Percentiles rank a stretch among this genome's conserved stretches.
Conservation (phyloP, 169 alveolate genomes). For the Plasmodium fragile region DNA sequence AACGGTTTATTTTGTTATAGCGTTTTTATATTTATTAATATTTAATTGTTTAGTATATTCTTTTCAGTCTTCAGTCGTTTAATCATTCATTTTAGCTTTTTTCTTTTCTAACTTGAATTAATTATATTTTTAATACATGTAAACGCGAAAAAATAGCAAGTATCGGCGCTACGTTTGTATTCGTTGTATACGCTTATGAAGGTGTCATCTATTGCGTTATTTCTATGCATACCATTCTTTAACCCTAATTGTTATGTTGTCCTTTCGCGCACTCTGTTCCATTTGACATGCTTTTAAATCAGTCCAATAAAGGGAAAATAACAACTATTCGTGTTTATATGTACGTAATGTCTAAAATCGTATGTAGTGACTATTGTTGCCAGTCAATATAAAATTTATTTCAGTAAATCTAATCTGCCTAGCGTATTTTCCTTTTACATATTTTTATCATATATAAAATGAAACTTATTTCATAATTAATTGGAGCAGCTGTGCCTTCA, state of each 20-base stretch:
- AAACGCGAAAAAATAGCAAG: background rate
- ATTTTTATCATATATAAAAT: background rate
- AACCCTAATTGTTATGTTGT: background rate
- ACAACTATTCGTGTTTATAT: background rate
- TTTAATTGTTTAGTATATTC: too few species aligned
- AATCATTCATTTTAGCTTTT: background rate
- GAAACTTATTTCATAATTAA: background rate
- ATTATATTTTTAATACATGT: background rate
- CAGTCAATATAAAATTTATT: background rate
- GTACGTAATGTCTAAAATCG: background rate
- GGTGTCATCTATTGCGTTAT: background rate
- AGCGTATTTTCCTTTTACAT: background rate
- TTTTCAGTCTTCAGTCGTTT: background rate
- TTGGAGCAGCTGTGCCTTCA: background rate
- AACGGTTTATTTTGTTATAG: too few species aligned
- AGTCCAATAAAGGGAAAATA: background rate
- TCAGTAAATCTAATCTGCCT: background rate
- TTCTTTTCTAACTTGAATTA: background rate
- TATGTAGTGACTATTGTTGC: background rate
- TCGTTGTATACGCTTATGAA: background rate
- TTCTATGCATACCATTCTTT: background rate
- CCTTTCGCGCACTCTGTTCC: background rate
- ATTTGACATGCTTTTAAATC: background rate
- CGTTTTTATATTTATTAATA: too few species aligned
- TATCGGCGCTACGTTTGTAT: background rate